Evolutionary conservation across 2,329 filamentous ascomycete species (phyloP).

Genomic region (Botrytis paeoniae): DNA sequence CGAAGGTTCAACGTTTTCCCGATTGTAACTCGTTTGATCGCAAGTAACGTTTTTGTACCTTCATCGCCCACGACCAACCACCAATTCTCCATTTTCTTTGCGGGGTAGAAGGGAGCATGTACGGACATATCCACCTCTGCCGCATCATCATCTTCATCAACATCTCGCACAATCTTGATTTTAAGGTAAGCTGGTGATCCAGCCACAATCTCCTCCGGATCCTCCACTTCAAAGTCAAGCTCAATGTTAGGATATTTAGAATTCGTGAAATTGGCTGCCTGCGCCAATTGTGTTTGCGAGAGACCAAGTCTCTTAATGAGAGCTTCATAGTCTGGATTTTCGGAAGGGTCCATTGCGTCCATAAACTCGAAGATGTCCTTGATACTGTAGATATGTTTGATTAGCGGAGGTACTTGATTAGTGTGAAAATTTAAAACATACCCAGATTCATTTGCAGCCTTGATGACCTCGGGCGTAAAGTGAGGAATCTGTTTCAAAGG

Average conservation of each 20-base stretch:
- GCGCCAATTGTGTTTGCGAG: conserved; percentile 74
- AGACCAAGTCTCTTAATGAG: conserved; percentile 77
- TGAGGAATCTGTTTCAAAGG: conserved; percentile 97
- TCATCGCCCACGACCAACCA: conserved; percentile 97
- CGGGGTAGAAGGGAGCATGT: conserved; percentile 92
- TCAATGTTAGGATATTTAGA: conserved; percentile 94
- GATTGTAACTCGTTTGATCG: conserved; percentile 92
- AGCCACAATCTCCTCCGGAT: conserved; percentile 74
- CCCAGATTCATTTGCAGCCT: conserved; percentile 75
- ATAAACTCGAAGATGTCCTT: conserved; percentile 97
- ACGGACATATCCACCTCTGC: conserved; percentile 76
- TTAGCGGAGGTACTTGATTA: conserved; percentile 36
- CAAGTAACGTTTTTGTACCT: conserved; percentile 78
- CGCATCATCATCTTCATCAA: conserved; percentile 66
- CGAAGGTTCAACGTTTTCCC: conserved; percentile 72
- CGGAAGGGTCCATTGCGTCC: conserved; percentile 95
- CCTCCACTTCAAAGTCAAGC: conserved; percentile 81
- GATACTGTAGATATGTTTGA: conserved; percentile 52
- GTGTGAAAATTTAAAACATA: conserved; percentile 45
- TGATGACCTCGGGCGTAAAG: conserved; percentile 79
- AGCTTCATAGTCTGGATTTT: conserved; percentile 76
- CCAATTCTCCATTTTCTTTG: conserved; percentile 94
- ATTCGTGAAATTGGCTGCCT: conserved; percentile 95
- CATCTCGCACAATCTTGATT: conserved; percentile 79
- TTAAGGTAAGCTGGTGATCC: conserved; percentile 79